Base-by-base conservation (phyloP, 202 grass and related monocot genomes). In the Panicum hallii region DNA sequence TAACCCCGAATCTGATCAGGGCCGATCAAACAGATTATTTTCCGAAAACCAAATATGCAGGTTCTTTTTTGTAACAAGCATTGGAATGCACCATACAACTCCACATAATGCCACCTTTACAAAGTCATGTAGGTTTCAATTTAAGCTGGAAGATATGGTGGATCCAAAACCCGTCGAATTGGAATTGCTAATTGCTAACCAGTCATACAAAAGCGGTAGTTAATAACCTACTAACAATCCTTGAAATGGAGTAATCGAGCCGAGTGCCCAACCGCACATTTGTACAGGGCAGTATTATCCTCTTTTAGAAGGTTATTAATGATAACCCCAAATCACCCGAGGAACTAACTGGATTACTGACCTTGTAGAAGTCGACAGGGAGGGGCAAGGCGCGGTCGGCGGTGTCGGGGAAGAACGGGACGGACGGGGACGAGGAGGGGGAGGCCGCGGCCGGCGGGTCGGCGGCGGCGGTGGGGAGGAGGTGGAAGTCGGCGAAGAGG, bases 311-410 rank as follows among this genome's bases (percentile, higher is more conserved):
- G 10, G 9, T 12, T 42, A 30, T 0, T 42, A 30, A 0, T 7
- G 26, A 32, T 7, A 63, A 14, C 60, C 23, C 26, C 26, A 63
- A 32, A 14, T 32, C 60, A 30, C 11, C 3, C 60, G 22, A 63
- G 19, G 6, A 43, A 49, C 20, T 44, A 9, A 28, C 10, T 5
- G 64, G 23, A 12, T 41, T 42, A 13, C 62, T 43, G 52, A 98
- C 95, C 95, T 93, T 93, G 87, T 95, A 98, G 81, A 98, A 89
- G 53, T 98, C 89, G 79, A 98, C 88, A 2, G 84, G 93, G 58
- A 98, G 83, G 53, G 91, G 85, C 4, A 98, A 12, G 20, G 83
- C 77, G 64, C 85, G 93, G 45, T 93, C 89, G 69, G 87, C 79
- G 41, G 89, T 38, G 61, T 79, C 84, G 49, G 93, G 85, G 14